Conservation (phyloP, 129 eudicot species). For the Escallonia rubra region DNA sequence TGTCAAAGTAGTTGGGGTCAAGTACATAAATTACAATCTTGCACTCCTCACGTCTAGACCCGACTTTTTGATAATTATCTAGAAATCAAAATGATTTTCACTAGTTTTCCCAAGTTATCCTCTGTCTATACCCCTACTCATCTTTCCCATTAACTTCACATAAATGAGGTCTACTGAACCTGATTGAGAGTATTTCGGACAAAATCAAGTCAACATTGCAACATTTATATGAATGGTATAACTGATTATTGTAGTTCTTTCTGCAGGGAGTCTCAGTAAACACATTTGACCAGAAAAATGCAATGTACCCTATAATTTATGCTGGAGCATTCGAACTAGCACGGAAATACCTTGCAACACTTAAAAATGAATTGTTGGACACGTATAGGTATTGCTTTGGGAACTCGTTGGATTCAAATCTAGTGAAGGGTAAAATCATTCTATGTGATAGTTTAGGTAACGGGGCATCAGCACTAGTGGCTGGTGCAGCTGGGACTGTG, state of each 20-base stretch:
- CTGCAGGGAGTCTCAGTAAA: conserved; percentile 8
- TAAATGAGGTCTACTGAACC: no score
- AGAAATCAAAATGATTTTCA: no score
- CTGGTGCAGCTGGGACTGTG: conserved; percentile 20
- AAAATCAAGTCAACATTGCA: no score
- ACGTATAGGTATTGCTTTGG: conserved; percentile 1
- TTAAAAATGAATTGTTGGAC: neutral
- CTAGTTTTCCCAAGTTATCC: no score
- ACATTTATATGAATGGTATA: no score
- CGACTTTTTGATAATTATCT: no score
- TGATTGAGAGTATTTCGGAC: no score
- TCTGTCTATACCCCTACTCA: no score
- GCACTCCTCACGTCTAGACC: no score
- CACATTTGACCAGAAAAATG: conserved; percentile 1
- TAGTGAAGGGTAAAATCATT: conserved; percentile 21
- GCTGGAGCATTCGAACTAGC: neutral
- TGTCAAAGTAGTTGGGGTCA: no score
- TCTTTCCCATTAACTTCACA: no score
- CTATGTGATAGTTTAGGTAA: conserved; percentile 1
- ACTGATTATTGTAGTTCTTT: neutral
- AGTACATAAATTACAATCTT: no score
- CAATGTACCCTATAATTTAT: conserved; percentile 1
- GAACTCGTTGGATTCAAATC: neutral
- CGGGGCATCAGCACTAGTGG: conserved; percentile 1
- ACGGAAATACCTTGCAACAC: neutral